Evolutionary conservation across 2,329 filamentous ascomycete genomes (phyloP).

Genomic region (Neoascochyta sp.): DNA sequence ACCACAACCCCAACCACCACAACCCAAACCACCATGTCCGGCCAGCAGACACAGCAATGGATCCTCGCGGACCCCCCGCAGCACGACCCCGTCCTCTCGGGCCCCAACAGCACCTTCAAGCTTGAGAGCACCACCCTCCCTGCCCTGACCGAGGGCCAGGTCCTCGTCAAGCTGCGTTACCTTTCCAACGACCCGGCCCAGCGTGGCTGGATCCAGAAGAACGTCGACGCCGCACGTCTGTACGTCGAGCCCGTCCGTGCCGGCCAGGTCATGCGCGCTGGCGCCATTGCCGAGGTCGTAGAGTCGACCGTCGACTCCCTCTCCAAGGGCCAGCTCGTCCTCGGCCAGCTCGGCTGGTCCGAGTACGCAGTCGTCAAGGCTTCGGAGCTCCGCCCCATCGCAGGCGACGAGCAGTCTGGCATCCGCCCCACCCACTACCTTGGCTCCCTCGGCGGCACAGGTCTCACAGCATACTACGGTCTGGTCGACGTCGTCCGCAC

Average conservation of each 20-base stretch:
- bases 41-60: slow-evolving; percentile 43
- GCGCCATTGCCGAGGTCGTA: slow-evolving; percentile 57
- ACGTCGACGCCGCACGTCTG: slow-evolving; percentile 41
- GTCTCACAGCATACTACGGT: slow-evolving; percentile 73
- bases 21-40: slow-evolving; percentile 21
- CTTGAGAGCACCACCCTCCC: slow-evolving; percentile 37
- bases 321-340: slow-evolving; percentile 57
- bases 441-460: slow-evolving; percentile 48
- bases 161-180: slow-evolving; percentile 47
- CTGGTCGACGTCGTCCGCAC: slow-evolving; percentile 64
- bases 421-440: slow-evolving; percentile 45
- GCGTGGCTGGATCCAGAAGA: slow-evolving; percentile 48
- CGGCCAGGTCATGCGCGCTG: slow-evolving; percentile 60
- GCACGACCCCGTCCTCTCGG: slow-evolving; percentile 34
- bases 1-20: not conserved
- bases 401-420: slow-evolving; percentile 30
- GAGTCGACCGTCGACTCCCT: slow-evolving; percentile 54
- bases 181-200: slow-evolving; percentile 55
- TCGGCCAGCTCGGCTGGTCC: slow-evolving; percentile 57
- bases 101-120: slow-evolving; percentile 41
- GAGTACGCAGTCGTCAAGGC: slow-evolving; percentile 56
- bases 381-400: slow-evolving; percentile 27
- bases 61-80: slow-evolving; percentile 42
- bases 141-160: slow-evolving; percentile 38
- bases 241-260: slow-evolving; percentile 46